Evolutionary conservation across 805 yeast genomes (phyloP).

Genomic region (Candida sonorensis): DNA sequence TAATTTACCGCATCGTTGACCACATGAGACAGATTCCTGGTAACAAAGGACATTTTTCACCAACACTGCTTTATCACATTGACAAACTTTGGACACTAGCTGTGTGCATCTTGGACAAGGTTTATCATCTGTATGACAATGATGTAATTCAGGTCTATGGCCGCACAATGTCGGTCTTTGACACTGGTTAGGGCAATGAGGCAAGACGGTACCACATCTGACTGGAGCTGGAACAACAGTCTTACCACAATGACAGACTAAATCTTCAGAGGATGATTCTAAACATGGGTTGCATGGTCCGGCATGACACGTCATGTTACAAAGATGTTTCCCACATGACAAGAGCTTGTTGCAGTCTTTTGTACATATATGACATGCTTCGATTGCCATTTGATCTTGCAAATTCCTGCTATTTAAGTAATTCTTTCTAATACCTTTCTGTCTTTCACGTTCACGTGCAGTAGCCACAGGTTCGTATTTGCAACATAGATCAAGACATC

Average conservation of each 20-base stretch:
- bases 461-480: constrained; percentile 55
- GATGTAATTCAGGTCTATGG: constrained; percentile 61
- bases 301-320: constrained; percentile 66
- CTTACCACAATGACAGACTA: constrained; percentile 74
- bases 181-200: constrained; percentile 64
- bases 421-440: constrained; percentile 44
- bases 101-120: constrained; percentile 75
- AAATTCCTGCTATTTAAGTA: constrained; percentile 26
- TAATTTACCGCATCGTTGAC: constrained; percentile 48
- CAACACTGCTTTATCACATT: constrained; percentile 24
- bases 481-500: constrained; percentile 68
- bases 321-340: constrained; percentile 59
- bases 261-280: constrained; percentile 73
- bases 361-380: constrained; percentile 69
- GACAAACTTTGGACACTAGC: constrained; percentile 20
- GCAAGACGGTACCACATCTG: constrained; percentile 69
- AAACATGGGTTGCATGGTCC: constrained; percentile 79
- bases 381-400: constrained; percentile 54
- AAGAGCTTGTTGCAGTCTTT: constrained; percentile 55
- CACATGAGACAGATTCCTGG: constrained; percentile 64
- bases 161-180: constrained; percentile 55
- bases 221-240: constrained; percentile 78
- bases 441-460: constrained; percentile 42
- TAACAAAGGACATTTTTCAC: constrained; percentile 66
- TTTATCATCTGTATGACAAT: constrained; percentile 62